phyloP scores from a whole-genome alignment of 75 land plant genomes.

The Larix kaempferi region DNA sequence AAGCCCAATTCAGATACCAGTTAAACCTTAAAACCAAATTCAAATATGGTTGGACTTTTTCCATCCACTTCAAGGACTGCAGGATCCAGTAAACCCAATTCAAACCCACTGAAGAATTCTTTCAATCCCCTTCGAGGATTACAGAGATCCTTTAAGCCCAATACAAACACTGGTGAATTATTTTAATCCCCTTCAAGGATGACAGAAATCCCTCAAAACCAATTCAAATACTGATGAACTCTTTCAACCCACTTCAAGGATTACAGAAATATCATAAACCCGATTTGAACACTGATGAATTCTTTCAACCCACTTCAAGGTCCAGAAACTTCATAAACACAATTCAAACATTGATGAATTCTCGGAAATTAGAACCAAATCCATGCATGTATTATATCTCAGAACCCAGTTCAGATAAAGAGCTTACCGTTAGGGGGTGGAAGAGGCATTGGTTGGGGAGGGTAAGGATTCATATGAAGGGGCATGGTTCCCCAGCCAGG shows the following conservation, averaged over 20 bases:
- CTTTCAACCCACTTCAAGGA: neutral
- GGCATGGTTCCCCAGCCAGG: constrained; percentile 10
- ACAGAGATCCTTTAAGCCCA: no score
- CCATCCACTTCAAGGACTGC: no score
- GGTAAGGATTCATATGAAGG: neutral
- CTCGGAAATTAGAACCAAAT: no score
- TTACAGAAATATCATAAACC: neutral
- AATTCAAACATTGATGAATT: no score
- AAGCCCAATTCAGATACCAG: neutral
- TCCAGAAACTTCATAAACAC: neutral
- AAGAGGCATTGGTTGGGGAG: constrained; percentile 4
- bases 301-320: neutral
- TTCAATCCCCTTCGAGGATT: no score
- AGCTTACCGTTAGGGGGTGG: constrained; percentile 3
- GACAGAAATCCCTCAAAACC: neutral
- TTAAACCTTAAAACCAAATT: neutral
- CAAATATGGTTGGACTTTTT: neutral
- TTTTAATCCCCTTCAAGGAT: no score
- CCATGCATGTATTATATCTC: no score
- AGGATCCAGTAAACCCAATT: no score
- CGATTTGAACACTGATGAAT: no score
- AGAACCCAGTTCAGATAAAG: neutral
- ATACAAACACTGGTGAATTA: no score
- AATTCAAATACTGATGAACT: neutral
- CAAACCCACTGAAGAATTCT: no score